Conservation (phyloP, 129 eudicot genomes). For the Saposhnikovia divaricata region DNA sequence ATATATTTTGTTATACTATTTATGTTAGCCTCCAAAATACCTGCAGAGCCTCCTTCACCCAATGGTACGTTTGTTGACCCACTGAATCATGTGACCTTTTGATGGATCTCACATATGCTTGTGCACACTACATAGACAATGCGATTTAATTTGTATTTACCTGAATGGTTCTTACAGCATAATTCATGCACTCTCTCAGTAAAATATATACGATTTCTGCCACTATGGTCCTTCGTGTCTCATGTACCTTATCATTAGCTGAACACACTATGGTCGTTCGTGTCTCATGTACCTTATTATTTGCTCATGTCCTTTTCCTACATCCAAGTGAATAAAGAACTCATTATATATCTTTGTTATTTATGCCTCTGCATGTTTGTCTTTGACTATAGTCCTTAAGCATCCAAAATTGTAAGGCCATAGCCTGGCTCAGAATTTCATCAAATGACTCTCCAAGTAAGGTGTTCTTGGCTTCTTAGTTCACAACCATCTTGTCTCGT, state of each 20-base stretch:
- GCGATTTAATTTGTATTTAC: neutral
- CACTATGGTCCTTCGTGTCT: neutral
- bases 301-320: constrained; percentile 1
- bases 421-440: constrained; percentile 10
- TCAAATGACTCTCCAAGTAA: neutral
- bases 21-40: constrained; percentile 67
- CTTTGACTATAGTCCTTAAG: constrained; percentile 7
- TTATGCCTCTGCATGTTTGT: constrained; percentile 9
- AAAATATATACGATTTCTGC: neutral
- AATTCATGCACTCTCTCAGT: neutral
- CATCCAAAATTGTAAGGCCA: constrained; percentile 2
- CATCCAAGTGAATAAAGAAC: constrained; percentile 2
- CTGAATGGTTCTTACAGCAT: neutral
- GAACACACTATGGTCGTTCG: neutral
- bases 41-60: constrained; percentile 43
- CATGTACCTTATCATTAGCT: neutral
- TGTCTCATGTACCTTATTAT: neutral
- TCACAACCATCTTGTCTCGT: constrained; percentile 11
- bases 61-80: constrained; percentile 26
- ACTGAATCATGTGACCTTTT: neutral
- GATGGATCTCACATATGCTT: neutral
- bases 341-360: neutral
- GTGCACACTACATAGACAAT: neutral
- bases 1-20: constrained; percentile 60
- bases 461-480: constrained; percentile 8